Percentiles rank a stretch among this genome's conserved stretches.
phyloP scores from a whole-genome alignment of 2,329 filamentous ascomycete genomes.

The Lecanicillium sp. region DNA sequence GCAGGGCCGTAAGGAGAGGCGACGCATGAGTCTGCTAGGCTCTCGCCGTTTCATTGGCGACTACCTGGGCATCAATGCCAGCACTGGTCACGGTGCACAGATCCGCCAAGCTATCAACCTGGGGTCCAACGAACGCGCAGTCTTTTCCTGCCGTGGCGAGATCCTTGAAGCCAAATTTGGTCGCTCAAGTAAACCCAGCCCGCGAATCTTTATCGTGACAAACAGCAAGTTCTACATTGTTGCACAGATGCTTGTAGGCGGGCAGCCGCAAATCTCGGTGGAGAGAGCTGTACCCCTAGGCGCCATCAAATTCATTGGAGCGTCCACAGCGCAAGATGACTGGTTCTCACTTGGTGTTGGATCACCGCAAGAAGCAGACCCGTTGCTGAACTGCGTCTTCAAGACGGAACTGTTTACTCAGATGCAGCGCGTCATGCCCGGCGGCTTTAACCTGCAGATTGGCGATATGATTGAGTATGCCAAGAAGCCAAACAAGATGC shows the following conservation, averaged over 20 bases:
- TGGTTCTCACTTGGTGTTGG: conserved; percentile 93
- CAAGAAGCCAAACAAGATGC: conserved; percentile 93
- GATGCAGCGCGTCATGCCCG: conserved; percentile 71
- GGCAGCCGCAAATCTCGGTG: conserved; percentile 70
- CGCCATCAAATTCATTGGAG: conserved; percentile 79
- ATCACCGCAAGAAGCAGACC: conserved; percentile 86
- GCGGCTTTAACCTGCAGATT: conserved; percentile 75
- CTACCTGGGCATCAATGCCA: conserved; percentile 82
- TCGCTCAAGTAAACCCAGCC: conserved; percentile 86
- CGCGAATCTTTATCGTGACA: conserved; percentile 77
- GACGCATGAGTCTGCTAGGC: conserved; percentile 83
- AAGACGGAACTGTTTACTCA: conserved; percentile 98
- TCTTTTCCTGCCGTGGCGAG: conserved; percentile 91
- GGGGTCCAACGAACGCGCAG: conserved; percentile 60
- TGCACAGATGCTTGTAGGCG: conserved; percentile 73
- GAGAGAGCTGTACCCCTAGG: conserved; percentile 79
- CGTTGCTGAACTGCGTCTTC: conserved; percentile 85
- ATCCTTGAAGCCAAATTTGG: conserved; percentile 90
- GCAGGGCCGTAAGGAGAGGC: conserved; percentile 78
- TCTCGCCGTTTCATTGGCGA: conserved; percentile 91
- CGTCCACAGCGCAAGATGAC: conserved; percentile 79
- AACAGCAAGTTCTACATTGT: conserved; percentile 84
- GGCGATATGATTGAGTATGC: conserved; percentile 86
- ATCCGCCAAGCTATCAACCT: conserved; percentile 70
- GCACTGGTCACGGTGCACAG: conserved; percentile 70